Conservation (phyloP, 306 rosid genomes). For the Trifolium fragiferum region DNA sequence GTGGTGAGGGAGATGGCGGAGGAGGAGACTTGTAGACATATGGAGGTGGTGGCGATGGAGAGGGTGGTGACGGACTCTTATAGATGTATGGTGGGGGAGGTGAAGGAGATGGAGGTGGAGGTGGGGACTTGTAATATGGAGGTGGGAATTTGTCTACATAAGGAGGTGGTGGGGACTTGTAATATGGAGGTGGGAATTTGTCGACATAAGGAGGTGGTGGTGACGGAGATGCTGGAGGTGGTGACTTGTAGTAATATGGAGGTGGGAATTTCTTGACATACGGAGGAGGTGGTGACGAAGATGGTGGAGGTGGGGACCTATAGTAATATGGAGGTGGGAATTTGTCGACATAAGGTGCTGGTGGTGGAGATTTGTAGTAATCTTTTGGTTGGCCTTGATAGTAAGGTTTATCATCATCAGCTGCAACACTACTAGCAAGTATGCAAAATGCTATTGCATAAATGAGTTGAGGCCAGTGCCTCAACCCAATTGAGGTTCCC, state of each 20-base stretch:
- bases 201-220: background rate
- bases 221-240: background rate
- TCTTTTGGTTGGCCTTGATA: constrained; percentile 18
- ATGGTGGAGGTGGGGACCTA: background rate
- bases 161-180: background rate
- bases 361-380: constrained; percentile 32
- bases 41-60: background rate
- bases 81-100: constrained; percentile 16
- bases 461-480: constrained; percentile 57
- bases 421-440: constrained; percentile 41
- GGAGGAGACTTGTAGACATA: constrained; percentile 15
- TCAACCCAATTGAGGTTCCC: constrained; percentile 43
- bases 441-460: constrained; percentile 51
- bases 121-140: background rate
- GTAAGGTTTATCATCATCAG: constrained; percentile 39
- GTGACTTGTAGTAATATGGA: background rate
- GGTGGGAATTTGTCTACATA: background rate
- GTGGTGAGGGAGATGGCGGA: background rate
- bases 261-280: background rate
- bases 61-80: background rate
- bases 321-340: too few species aligned
- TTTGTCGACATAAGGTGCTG: too few species aligned
- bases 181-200: too few species aligned
- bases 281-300: background rate
- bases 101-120: background rate